Evolutionary conservation across 495 filamentous ascomycete species (phyloP), one percentile per base, ranked within the genome.

Genomic region (Penicillium cinerascens): DNA sequence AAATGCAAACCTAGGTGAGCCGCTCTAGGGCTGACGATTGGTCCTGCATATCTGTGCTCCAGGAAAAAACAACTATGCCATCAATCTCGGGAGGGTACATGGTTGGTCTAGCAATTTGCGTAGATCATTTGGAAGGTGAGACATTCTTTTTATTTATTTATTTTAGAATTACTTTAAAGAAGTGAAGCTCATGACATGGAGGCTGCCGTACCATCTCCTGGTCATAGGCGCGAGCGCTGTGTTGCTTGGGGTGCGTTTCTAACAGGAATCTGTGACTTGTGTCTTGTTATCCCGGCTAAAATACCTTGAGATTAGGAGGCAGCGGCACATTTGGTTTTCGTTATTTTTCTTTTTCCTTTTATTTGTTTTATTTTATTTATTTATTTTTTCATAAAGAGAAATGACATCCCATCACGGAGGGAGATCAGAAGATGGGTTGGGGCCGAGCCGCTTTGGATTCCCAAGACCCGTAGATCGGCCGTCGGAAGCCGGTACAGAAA

Each of bases 61-160:
- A 41, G 36, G 20, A 41, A 46, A 40, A 45, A 47, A 35, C 43
- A 35, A 47, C 13, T 11, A 33, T 47, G 38, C 23, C 17, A 27
- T 36, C 7, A 42, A 39, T 17, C 37, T 49, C 44, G 51, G 51
- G 22, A 26, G 26, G 42, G 35, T 18, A 36, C 50, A 52, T 46
- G 42, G 16, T 13, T 38, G 23, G 37, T 17, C 16, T 39, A 33
- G 38, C 52, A 50, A 20, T 15, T 41, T 26, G 42, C 10, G n/a
- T 22, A 29, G 21, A n/a, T 52, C 21, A 29, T 42, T 35, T 21
- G 33, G 33, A 42, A 43, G 21, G 47, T 10, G 11, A 33, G 29
- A 33, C 9, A 13, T 15, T 8, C 9, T 33, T 23, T 33, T 10
- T 33, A 33, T 10, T 1, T n/a, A n/a, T n/a, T n/a, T n/a, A n/a